Evolutionary conservation across 768 basidiomycete species (phyloP).

Genomic region (Tephrocybe sp.): DNA sequence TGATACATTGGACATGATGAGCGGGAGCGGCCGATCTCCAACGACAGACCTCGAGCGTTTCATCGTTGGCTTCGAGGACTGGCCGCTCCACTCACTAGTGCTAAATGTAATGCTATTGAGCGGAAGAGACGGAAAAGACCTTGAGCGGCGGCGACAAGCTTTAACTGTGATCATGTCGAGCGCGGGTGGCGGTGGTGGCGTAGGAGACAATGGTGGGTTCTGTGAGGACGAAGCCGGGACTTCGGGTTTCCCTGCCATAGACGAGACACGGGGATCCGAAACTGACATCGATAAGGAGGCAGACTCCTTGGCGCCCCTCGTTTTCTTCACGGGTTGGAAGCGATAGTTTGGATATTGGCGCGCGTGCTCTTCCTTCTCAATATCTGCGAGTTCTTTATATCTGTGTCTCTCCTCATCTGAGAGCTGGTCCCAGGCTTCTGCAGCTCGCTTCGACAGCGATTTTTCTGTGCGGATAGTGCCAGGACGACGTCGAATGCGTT

Average conservation of each 20-base stretch:
- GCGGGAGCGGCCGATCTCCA: conserved; percentile 7
- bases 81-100: conserved; percentile 3
- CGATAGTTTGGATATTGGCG: conserved; percentile 59
- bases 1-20: not conserved
- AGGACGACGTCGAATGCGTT: conserved; percentile 31
- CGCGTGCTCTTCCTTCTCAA: conserved; percentile 56
- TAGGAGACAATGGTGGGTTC: not conserved
- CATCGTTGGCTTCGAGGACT: conserved; percentile 10
- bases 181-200: conserved; percentile 2
- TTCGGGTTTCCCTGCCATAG: not conserved
- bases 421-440: conserved; percentile 70
- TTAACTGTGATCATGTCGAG: conserved; percentile 19
- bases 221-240: conserved; percentile 6
- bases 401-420: conserved; percentile 40
- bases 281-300: conserved; percentile 19
- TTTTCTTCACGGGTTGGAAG: conserved; percentile 53
- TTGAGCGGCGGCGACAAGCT: conserved; percentile 26
- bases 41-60: conserved; percentile 19
- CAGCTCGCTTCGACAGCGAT: conserved; percentile 74
- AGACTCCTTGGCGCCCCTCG: conserved; percentile 20
- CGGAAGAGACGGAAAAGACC: conserved; percentile 30
- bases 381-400: conserved; percentile 52
- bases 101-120: conserved; percentile 9
- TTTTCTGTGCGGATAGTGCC: conserved; percentile 37
- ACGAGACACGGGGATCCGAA: conserved; percentile 3